Evolutionary conservation across 164 flowering plant species (phyloP), one percentile per base, ranked within the genome.

Genomic region (Stephania japonica): DNA sequence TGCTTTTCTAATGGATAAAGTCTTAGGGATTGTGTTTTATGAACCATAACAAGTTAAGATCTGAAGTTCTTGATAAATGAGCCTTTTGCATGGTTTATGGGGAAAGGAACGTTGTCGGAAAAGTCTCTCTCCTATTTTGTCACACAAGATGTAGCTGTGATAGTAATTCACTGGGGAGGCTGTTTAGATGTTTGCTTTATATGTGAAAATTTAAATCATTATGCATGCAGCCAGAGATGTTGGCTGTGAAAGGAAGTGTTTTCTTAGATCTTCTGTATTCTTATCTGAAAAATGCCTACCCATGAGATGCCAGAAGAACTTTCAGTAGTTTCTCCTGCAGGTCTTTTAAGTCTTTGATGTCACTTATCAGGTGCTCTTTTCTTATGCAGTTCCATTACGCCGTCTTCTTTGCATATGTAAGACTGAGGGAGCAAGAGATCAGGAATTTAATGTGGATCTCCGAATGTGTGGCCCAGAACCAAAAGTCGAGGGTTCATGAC

Each of bases 381-480:
- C 53, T 38, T 16, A 5, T 85, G 87, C 95, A 95, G 99, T 95
- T 95, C 88, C 98, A 93, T 72, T 96, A 87, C 68, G 98, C 78
- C 4, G 98, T 96, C 41, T 96, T 96, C 87, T 96, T 93, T 72
- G 97, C 98, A 14, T 96, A 96, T 84, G 89, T 96, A 90, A 93
- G 97, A 82, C 76, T 96, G 86, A 88, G 91, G 84, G 99, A 96
- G 85, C 99, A 96, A 84, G 99, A 96, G 86, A 96, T 96, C 79
- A 85, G 99, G 86, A 96, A 96, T 83, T 79, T 96, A 80, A 96
- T 96, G 99, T 96, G 99, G 99, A 92, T 96, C 76, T 93, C 99
- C 1, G 99, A 96, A 78, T 96, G 99, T 66, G 99, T 96, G 50
- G 98, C 99, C 8, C 99, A 96, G 86, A 93, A 96, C 85, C 99